Conservation (phyloP, 176 grass and related monocot genomes). For the bread wheat (Triticum aestivum) region IWGSC_CS_RefSeq_v2.1 NC_057802.1:58178062-58178561, state of each 20-base stretch:
- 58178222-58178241: background rate
- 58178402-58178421: constrained; percentile 64
- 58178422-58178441: constrained; percentile 79
- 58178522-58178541: background rate
- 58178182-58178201: background rate
- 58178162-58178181: background rate
- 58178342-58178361: background rate
- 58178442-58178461: constrained; percentile 89
- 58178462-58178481: constrained; percentile 89
- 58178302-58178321: constrained; percentile 32
- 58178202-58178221: background rate
- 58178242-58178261: background rate
- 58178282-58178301: constrained; percentile 11
- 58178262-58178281: constrained; percentile 18
- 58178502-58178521: constrained; percentile 69
- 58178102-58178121: background rate
- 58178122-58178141: background rate
- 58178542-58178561: background rate
- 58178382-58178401: constrained; percentile 59
- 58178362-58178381: background rate
- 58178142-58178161: background rate
- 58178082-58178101: background rate
- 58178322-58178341: background rate
- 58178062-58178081: background rate
- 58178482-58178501: constrained; percentile 88